Conservation (phyloP, 1,284 basidiomycete species). For the Papiliotrema terrestris region DNA sequence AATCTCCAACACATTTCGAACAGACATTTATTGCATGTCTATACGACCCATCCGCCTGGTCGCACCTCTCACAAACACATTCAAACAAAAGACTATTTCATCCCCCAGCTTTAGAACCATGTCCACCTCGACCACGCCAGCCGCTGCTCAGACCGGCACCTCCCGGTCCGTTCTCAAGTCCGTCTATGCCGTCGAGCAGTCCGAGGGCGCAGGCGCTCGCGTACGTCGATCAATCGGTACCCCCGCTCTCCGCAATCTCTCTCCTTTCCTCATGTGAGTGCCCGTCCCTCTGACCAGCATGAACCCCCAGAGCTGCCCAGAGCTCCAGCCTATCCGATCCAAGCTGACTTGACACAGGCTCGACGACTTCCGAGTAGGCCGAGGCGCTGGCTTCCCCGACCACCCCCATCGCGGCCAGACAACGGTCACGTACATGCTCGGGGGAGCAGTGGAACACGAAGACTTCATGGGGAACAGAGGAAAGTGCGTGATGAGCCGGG, state of each 20-base stretch:
- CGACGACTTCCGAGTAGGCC: constrained; percentile 47
- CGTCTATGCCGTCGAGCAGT: constrained; percentile 70
- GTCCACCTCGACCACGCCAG: not conserved
- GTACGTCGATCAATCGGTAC: constrained; percentile 90
- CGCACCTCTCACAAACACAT: not conserved
- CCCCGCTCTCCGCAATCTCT: constrained; percentile 68
- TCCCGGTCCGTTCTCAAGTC: constrained; percentile 72
- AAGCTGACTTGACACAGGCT: constrained; percentile 17
- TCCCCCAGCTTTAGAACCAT: not conserved
- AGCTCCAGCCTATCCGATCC: no score
- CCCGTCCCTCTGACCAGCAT: not conserved
- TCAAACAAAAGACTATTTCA: not conserved
- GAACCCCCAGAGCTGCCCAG: not conserved
- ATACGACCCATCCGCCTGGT: not conserved
- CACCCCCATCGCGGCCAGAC: constrained; percentile 86
- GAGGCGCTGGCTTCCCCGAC: constrained; percentile 59
- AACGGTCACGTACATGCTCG: constrained; percentile 74
- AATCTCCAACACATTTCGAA: no score
- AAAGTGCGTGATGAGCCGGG: constrained; percentile 17
- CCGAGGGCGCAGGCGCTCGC: constrained; percentile 82
- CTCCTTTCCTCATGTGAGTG: constrained; percentile 77
- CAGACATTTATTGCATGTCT: no score
- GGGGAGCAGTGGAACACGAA: constrained; percentile 73
- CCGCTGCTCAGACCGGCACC: not conserved
- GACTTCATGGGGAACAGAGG: constrained; percentile 88